Evolutionary conservation across 495 filamentous ascomycete genomes (phyloP).

Genomic region (Neurospora sublineolata): DNA sequence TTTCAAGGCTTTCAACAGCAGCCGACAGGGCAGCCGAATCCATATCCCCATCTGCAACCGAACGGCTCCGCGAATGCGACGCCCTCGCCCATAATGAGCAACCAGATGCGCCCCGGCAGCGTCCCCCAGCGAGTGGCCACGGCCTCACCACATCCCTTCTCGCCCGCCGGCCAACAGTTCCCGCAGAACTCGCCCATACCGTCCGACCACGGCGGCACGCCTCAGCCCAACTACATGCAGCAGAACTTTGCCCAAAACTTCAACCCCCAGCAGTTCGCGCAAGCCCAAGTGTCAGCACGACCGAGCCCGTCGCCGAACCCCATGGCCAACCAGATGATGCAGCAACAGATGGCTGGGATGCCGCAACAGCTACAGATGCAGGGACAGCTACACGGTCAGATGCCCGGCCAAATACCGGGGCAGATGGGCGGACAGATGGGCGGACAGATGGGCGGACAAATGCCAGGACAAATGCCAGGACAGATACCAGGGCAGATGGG

Average conservation of each 20-base stretch:
- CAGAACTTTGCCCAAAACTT: constrained; percentile 47
- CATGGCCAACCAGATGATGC: constrained; percentile 36
- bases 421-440: constrained; percentile 25
- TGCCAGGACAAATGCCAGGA: constrained; percentile 12
- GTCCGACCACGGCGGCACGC: constrained; percentile 67
- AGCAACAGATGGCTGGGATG: constrained; percentile 34
- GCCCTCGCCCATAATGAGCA: constrained; percentile 73
- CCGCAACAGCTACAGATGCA: constrained; percentile 25
- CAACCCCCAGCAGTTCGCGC: constrained; percentile 44
- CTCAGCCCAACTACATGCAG: constrained; percentile 57
- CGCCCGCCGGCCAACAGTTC: constrained; percentile 65
- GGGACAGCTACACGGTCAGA: constrained; percentile 25
- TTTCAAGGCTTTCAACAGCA: constrained; percentile 46
- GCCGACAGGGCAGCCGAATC: constrained; percentile 45
- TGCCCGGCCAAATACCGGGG: constrained; percentile 25
- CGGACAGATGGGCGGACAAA: constrained; percentile 12
- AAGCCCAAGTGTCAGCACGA: constrained; percentile 38
- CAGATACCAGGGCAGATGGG: constrained; percentile 27
- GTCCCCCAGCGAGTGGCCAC: constrained; percentile 76
- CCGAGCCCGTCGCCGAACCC: constrained; percentile 36
- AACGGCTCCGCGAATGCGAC: constrained; percentile 70
- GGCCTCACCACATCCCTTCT: constrained; percentile 84
- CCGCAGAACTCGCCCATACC: constrained; percentile 68
- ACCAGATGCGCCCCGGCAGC: constrained; percentile 54
- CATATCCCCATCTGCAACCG: constrained; percentile 75